Evolutionary conservation across 345 rosid genomes (phyloP).

Genomic region (Eutrema yunnanense): DNA sequence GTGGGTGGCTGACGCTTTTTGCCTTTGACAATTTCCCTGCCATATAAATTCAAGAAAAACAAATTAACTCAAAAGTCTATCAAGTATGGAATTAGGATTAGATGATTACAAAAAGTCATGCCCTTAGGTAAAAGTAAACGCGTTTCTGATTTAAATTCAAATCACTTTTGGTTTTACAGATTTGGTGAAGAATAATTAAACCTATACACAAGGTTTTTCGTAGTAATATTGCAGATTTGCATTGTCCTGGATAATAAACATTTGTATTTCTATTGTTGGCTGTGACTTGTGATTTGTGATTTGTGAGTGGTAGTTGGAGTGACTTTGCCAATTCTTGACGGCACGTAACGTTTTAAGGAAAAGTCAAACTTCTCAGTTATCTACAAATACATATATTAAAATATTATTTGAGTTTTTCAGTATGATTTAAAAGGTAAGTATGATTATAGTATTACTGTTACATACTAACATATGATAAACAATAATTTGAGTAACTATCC

Average conservation of each 20-base stretch:
- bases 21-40: constrained; percentile 5
- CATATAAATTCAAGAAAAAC: not conserved
- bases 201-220: not conserved
- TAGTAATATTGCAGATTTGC: not conserved
- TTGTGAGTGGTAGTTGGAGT: constrained; percentile 18
- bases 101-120: not conserved
- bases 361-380: constrained; percentile 20
- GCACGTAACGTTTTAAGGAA: constrained; percentile 14
- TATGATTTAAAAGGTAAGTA: too few relatives aligned
- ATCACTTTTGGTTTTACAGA: constrained; percentile 17
- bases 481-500: not conserved
- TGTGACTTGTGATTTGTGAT: constrained; percentile 1
- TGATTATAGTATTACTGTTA: not conserved
- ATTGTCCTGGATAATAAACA: not conserved
- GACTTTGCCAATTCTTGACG: constrained; percentile 28
- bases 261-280: not conserved
- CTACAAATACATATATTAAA: not conserved
- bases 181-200: constrained; percentile 20
- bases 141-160: constrained; percentile 19
- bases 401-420: not conserved
- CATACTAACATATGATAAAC: not conserved
- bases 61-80: not conserved
- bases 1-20: constrained; percentile 19
- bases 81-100: not conserved
- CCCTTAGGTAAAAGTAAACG: constrained; percentile 6